phyloP scores from a whole-genome alignment of 106 monocot genomes.

The Dioscorea zingiberensis region DNA sequence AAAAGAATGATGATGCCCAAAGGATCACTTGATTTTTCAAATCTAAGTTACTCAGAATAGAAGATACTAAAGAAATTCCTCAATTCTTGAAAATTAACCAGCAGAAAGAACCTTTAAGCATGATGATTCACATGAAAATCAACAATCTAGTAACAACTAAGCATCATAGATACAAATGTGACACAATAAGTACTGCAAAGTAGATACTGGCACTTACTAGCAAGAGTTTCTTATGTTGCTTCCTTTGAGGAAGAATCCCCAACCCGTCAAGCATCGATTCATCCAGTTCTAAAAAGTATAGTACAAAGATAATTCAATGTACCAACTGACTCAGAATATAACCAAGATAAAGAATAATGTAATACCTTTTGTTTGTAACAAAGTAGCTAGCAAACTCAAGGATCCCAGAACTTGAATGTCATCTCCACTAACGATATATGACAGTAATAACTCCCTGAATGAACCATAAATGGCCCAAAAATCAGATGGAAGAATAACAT shows the following conservation, averaged over 20 bases:
- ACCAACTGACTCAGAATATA: background rate
- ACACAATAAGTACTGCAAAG: background rate
- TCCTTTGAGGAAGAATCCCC: conserved; percentile 98
- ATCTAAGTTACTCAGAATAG: too few species aligned
- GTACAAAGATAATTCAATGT: background rate
- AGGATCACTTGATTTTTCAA: too few species aligned
- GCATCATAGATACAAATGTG: background rate
- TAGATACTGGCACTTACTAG: conserved; percentile 42
- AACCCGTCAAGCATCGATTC: conserved; percentile 97
- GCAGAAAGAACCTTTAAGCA: too few species aligned
- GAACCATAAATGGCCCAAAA: background rate
- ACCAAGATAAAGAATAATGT: conserved; percentile 2
- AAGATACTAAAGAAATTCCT: background rate
- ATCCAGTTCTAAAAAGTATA: conserved; percentile 66
- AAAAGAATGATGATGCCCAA: too few species aligned
- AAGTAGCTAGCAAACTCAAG: conserved; percentile 73
- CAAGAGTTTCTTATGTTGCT: conserved; percentile 95
- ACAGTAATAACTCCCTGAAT: conserved; percentile 75
- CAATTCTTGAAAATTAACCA: background rate
- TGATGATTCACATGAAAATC: too few species aligned
- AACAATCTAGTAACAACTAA: too few species aligned
- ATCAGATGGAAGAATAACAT: background rate
- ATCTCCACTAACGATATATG: conserved; percentile 55
- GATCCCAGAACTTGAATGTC: conserved; percentile 77
- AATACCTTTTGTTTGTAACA: conserved; percentile 94